These are phyloP conservation scores for Hymenoscyphus fructigenus DNA, from an alignment of 2,329 filamentous ascomycete species.

Conservation along the genomic window DNA sequence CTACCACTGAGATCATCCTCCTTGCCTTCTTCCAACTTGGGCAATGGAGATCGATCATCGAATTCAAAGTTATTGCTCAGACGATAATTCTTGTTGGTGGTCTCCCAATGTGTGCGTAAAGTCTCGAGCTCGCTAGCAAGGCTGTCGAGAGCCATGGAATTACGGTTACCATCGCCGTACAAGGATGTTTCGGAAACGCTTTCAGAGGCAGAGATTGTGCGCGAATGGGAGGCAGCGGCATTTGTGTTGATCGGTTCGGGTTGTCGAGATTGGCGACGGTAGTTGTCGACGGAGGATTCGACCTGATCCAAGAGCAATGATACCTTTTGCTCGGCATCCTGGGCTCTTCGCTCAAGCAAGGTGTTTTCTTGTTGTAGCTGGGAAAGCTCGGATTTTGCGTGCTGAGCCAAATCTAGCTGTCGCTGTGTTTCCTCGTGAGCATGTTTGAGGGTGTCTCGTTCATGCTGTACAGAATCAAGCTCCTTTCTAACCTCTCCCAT, in stretches of 20 bases:
- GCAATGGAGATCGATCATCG: constrained; percentile 38
- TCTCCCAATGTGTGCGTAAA: constrained; percentile 89
- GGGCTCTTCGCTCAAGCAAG: constrained; percentile 77
- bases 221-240: constrained; percentile 33
- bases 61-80: constrained; percentile 89
- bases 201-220: constrained; percentile 42
- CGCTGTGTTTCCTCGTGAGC: constrained; percentile 53
- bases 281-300: constrained; percentile 89
- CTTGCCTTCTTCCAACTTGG: constrained; percentile 40
- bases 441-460: constrained; percentile 66
- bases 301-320: constrained; percentile 92
- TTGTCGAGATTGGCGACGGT: constrained; percentile 73
- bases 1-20: constrained; percentile 64
- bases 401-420: constrained; percentile 52
- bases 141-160: constrained; percentile 77
- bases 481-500: constrained; percentile 68
- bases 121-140: constrained; percentile 91
- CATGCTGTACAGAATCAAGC: constrained; percentile 61
- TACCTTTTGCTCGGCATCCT: constrained; percentile 90
- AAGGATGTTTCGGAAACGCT: constrained; percentile 62
- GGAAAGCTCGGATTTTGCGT: constrained; percentile 69
- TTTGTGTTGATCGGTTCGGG: constrained; percentile 49
- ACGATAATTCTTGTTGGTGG: constrained; percentile 91
- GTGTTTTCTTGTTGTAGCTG: constrained; percentile 80
- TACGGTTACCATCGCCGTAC: constrained; percentile 51